Evolutionary conservation across 495 filamentous ascomycete species (phyloP).

Genomic region (Penicillium diatomitis): DNA sequence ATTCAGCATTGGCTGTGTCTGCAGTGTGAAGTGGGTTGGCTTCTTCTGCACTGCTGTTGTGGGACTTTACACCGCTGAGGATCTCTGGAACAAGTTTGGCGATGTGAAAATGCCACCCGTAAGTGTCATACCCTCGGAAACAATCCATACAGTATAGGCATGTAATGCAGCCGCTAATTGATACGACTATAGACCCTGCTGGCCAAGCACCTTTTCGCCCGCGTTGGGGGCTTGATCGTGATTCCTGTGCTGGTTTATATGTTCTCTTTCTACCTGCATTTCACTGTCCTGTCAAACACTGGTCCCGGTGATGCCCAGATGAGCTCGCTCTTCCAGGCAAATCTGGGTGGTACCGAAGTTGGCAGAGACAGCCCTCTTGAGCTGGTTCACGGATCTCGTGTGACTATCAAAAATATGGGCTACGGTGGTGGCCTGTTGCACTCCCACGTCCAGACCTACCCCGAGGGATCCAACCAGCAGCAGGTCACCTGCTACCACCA

Average conservation of each 20-base stretch:
- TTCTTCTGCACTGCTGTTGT: constrained; percentile 91
- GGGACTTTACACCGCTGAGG: constrained; percentile 91
- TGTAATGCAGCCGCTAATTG: not conserved
- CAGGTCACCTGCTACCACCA: constrained; percentile 99
- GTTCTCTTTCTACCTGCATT: constrained; percentile 90
- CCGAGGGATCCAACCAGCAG: constrained; percentile 88
- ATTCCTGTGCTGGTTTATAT: constrained; percentile 84
- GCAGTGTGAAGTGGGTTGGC: constrained; percentile 96
- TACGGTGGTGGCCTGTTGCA: constrained; percentile 97
- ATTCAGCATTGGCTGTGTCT: constrained; percentile 91
- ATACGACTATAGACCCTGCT: constrained; percentile 46
- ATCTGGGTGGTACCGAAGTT: constrained; percentile 85
- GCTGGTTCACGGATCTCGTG: constrained; percentile 77
- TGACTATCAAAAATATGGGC: constrained; percentile 97
- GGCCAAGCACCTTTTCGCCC: constrained; percentile 66
- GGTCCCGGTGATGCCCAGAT: constrained; percentile 97
- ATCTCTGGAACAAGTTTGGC: constrained; percentile 97
- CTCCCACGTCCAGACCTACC: constrained; percentile 92
- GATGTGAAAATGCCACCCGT: constrained; percentile 83
- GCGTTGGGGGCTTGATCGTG: constrained; percentile 78
- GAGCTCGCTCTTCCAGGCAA: constrained; percentile 98
- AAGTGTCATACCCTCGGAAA: constrained; percentile 6
- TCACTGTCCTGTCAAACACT: constrained; percentile 84
- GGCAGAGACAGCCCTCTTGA: constrained; percentile 90
- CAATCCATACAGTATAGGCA: not conserved